These are phyloP conservation scores for Sporothrix globosa DNA, from an alignment of 2,329 filamentous ascomycete species.

Conservation along the genomic window DNA sequence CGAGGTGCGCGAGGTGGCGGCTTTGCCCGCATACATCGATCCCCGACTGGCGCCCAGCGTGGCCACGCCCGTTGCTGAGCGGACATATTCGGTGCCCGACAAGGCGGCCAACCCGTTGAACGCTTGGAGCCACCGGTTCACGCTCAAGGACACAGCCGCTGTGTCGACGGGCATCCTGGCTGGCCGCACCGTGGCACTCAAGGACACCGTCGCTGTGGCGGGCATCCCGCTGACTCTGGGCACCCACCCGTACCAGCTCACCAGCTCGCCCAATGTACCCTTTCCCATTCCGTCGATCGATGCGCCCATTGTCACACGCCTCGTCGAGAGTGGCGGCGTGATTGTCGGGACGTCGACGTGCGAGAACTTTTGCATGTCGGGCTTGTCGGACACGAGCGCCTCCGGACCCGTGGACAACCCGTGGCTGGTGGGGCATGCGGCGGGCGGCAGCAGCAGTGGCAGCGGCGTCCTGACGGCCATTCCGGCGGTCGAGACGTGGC, in stretches of 20 bases:
- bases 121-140: constrained; percentile 44
- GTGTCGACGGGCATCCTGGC: constrained; percentile 59
- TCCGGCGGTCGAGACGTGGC: constrained; percentile 29
- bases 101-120: constrained; percentile 42
- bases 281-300: constrained; percentile 72
- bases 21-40: constrained; percentile 40
- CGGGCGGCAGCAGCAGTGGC: constrained; percentile 75
- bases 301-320: constrained; percentile 40
- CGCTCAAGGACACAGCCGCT: constrained; percentile 37
- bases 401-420: constrained; percentile 75
- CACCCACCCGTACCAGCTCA: constrained; percentile 50
- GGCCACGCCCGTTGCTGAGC: constrained; percentile 24
- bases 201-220: constrained; percentile 74
- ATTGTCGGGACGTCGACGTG: constrained; percentile 76
- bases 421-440: constrained; percentile 72
- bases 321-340: constrained; percentile 66
- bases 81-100: constrained; percentile 38
- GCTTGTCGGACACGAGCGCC: constrained; percentile 64
- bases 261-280: constrained; percentile 40
- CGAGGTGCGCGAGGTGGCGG: constrained; percentile 39
- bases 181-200: constrained; percentile 72
- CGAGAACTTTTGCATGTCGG: constrained; percentile 65
- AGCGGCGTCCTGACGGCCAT: constrained; percentile 53
- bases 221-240: constrained; percentile 62
- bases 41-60: constrained; percentile 36